phyloP scores from a whole-genome alignment of 441 rosid genomes.

The Eutrema salsugineum region DNA sequence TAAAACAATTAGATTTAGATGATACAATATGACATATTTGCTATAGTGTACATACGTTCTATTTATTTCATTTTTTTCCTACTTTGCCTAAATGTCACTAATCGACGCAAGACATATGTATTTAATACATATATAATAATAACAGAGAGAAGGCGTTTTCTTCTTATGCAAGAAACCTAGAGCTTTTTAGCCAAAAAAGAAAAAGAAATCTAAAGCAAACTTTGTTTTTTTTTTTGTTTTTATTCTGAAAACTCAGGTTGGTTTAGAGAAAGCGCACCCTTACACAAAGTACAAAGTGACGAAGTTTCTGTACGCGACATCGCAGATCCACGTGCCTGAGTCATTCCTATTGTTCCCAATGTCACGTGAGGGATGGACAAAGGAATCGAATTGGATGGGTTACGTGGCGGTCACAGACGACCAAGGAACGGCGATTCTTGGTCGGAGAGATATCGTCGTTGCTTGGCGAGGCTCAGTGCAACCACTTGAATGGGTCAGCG shows the following conservation, averaged over 20 bases:
- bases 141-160: not conserved
- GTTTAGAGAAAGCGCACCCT: constrained; percentile 50
- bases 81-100: not conserved
- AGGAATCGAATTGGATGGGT: constrained; percentile 90
- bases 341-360: constrained; percentile 54
- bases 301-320: constrained; percentile 72
- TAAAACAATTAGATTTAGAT: too few relatives aligned
- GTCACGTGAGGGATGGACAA: constrained; percentile 84
- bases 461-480: constrained; percentile 83
- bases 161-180: constrained; percentile 12
- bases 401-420: constrained; percentile 83
- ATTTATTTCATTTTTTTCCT: not conserved
- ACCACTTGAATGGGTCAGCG: constrained; percentile 73
- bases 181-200: too few relatives aligned
- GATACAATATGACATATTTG: not conserved
- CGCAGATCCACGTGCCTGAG: constrained; percentile 57
- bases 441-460: constrained; percentile 84
- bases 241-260: constrained; percentile 33
- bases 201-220: constrained; percentile 7
- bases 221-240: not conserved
- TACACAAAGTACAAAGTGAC: constrained; percentile 60
- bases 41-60: not conserved
- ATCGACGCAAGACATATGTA: not conserved
- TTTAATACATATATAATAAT: not conserved
- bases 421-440: constrained; percentile 53